Conservation (phyloP, 441 rosid species). For the Gossypium schwendimanii region DNA sequence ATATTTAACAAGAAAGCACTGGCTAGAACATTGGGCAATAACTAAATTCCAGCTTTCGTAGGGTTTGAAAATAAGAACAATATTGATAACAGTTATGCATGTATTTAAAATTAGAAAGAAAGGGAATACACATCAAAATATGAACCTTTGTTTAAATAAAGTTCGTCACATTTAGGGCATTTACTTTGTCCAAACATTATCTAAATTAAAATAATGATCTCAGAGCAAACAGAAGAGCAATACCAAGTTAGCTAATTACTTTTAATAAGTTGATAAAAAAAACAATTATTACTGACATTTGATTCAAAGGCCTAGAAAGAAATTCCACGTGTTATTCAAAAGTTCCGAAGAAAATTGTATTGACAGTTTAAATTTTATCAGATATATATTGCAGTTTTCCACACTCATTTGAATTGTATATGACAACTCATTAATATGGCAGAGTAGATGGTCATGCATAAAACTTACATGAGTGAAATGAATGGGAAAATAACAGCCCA, state of each 20-base stretch:
- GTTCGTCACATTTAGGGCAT: background rate
- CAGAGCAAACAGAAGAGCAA: background rate
- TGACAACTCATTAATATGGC: background rate
- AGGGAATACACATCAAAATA: background rate
- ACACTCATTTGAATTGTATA: background rate
- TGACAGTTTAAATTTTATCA: background rate
- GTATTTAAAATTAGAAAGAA: background rate
- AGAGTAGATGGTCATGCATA: background rate
- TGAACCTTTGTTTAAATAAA: background rate
- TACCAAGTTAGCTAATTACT: background rate
- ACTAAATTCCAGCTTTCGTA: background rate
- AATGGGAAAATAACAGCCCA: slow-evolving; percentile 81
- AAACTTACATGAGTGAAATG: slow-evolving; percentile 87
- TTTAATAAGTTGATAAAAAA: background rate
- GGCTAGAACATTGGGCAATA: background rate
- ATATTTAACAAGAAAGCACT: background rate
- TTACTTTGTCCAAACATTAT: background rate
- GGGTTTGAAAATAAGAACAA: background rate
- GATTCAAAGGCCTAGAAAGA: background rate
- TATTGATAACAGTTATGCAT: background rate
- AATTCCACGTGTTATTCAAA: background rate
- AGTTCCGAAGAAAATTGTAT: background rate
- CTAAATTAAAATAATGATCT: background rate
- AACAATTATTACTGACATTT: background rate
- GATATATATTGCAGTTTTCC: slow-evolving; percentile 1